Evolutionary conservation across 495 filamentous ascomycete genomes (phyloP).

Genomic region (Aspergillus nidulans): DNA sequence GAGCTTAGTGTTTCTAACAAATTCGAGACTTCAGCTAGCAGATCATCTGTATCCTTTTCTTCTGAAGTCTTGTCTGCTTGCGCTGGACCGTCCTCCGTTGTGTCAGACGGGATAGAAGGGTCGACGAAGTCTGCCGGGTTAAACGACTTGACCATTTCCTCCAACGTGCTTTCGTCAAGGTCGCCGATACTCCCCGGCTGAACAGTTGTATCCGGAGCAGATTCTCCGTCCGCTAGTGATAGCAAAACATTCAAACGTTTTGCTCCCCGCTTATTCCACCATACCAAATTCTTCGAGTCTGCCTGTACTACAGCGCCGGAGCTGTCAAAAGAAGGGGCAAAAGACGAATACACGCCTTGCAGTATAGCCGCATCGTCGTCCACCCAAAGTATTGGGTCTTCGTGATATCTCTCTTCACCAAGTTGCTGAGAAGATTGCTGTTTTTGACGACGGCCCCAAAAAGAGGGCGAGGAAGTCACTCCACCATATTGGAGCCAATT

Average conservation of each 20-base stretch:
- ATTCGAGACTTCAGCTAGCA: constrained; percentile 75
- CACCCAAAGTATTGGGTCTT: constrained; percentile 31
- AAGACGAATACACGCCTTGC: constrained; percentile 79
- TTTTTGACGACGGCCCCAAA: constrained; percentile 41
- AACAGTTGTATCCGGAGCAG: constrained; percentile 35
- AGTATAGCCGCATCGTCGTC: constrained; percentile 55
- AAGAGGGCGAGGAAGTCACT: constrained; percentile 38
- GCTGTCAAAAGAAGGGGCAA: constrained; percentile 81
- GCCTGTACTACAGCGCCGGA: constrained; percentile 66
- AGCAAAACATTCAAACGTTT: constrained; percentile 52
- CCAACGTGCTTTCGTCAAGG: constrained; percentile 43
- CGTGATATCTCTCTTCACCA: constrained; percentile 19
- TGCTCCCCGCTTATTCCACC: constrained; percentile 78
- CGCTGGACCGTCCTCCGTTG: constrained; percentile 29
- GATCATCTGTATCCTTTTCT: constrained; percentile 51
- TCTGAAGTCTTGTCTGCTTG: constrained; percentile 49
- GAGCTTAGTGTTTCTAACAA: constrained; percentile 80
- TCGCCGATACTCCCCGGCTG: constrained; percentile 42
- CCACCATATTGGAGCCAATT: constrained; percentile 45
- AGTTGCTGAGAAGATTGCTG: constrained; percentile 20
- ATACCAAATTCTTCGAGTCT: constrained; percentile 68
- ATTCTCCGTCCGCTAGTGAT: constrained; percentile 37
- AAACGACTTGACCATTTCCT: constrained; percentile 49
- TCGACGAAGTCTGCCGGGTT: constrained; percentile 36
- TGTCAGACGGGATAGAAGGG: constrained; percentile 37